phyloP scores from a whole-genome alignment of 768 basidiomycete species.

The Auricularia heimuer region DNA sequence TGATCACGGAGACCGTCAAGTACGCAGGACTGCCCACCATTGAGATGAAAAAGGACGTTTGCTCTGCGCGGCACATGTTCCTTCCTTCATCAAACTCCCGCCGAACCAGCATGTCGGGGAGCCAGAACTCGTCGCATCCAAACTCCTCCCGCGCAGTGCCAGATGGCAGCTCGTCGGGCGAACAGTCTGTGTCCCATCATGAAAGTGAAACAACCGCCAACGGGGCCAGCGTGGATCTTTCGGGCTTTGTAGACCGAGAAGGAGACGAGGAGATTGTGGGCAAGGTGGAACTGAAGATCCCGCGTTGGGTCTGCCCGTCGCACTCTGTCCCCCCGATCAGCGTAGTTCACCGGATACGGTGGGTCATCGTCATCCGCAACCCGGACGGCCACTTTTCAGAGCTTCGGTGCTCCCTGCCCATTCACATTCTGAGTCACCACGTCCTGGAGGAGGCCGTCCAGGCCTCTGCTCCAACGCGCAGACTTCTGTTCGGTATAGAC shows the following conservation, averaged over 20 bases:
- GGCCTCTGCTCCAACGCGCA: slow-evolving; percentile 64
- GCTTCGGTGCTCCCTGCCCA: slow-evolving; percentile 85
- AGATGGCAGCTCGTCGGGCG: background rate
- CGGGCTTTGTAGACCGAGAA: slow-evolving; percentile 16
- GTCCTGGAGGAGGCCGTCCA: slow-evolving; percentile 67
- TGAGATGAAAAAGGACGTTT: slow-evolving; percentile 35
- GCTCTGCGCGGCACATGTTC: background rate
- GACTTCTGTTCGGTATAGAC: slow-evolving; percentile 45
- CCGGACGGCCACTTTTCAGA: slow-evolving; percentile 88
- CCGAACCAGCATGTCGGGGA: background rate
- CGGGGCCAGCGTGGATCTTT: background rate
- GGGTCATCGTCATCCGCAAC: slow-evolving; percentile 73
- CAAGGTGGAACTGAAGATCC: slow-evolving; percentile 50
- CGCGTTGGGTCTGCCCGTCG: slow-evolving; percentile 53
- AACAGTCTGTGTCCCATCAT: background rate
- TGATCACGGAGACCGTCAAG: slow-evolving; percentile 4
- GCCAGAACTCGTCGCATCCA: background rate
- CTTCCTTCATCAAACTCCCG: background rate
- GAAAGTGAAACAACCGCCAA: background rate
- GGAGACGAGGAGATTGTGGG: slow-evolving; percentile 39
- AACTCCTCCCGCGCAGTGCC: background rate
- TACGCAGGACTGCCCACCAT: background rate
- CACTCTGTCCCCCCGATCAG: slow-evolving; percentile 67
- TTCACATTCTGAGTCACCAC: slow-evolving; percentile 69
- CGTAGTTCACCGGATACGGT: slow-evolving; percentile 70